Evolutionary conservation across 768 basidiomycete genomes (phyloP).

Genomic region (Russula sp.): DNA sequence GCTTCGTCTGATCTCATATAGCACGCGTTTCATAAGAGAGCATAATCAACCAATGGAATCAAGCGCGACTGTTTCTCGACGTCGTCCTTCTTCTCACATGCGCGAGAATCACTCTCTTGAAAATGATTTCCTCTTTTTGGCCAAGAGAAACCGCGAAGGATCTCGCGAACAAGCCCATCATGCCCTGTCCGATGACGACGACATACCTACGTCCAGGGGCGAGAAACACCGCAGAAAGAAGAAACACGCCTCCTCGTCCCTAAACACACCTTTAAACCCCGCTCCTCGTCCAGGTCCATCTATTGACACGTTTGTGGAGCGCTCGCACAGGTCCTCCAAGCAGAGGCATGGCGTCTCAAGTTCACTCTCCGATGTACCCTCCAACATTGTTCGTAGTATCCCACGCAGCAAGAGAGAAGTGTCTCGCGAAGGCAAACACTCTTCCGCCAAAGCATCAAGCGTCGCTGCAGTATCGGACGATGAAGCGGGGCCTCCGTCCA

Average conservation of each 20-base stretch:
- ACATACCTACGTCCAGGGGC: slow-evolving; percentile 1
- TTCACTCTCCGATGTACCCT: slow-evolving; percentile 9
- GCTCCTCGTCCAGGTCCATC: slow-evolving; percentile 6
- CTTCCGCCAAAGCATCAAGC: neutral
- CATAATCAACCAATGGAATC: slow-evolving; percentile 9
- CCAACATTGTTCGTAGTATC: neutral
- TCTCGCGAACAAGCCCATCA: slow-evolving; percentile 11
- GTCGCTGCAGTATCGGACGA: slow-evolving; percentile 9
- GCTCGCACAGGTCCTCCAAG: slow-evolving; percentile 5
- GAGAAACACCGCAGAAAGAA: slow-evolving; percentile 22
- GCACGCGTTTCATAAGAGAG: neutral
- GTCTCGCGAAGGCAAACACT: slow-evolving; percentile 10
- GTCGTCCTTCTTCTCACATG: slow-evolving; percentile 9
- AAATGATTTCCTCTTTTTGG: slow-evolving; percentile 10
- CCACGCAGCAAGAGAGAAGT: slow-evolving; percentile 1
- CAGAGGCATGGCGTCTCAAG: slow-evolving; percentile 17
- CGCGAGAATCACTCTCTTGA: slow-evolving; percentile 6
- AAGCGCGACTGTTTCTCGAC: neutral
- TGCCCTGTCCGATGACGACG: slow-evolving; percentile 18
- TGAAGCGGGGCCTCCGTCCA: slow-evolving; percentile 16
- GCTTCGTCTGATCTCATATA: neutral
- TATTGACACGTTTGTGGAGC: slow-evolving; percentile 10
- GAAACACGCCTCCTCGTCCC: neutral
- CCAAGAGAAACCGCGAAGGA: slow-evolving; percentile 13
- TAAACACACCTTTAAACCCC: slow-evolving; percentile 1